Base-by-base conservation (phyloP, 768 basidiomycete species). In the Boletus subparvulus region DNA sequence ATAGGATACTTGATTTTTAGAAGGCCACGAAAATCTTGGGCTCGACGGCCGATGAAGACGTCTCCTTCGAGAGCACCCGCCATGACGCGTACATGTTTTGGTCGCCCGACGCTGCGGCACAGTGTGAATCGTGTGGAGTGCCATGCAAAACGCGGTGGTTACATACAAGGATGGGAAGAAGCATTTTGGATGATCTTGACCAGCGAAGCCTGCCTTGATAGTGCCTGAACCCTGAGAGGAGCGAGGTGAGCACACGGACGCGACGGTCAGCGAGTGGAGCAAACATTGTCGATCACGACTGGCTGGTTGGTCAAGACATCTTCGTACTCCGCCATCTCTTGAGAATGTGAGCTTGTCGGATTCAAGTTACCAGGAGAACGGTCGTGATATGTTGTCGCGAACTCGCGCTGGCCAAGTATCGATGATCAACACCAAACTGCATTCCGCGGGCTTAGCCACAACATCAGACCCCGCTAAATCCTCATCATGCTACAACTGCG, bases 1-100 rank as follows among this genome's bases (percentile, higher is more conserved):
- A 99, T 98, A 28, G 97, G 97, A 70, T 98, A 99, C 74, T 95
- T 96, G 66, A 98, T 95, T 81, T 96, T 96, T 63, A 99, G 79
- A 62, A 99, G 78, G 11, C 97, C 97, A 52, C 97, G 81, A 62
- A 94, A 90, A 67, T 98, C 97, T 74, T 99, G 96, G 17, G 97
- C 97, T 62, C 88, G 86, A 66, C 90, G 81, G 3, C 97, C 97
- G 55, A 99, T 98, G 75, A 98, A 99, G 45, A 91, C 85, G 69
- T 98, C 96, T 3, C 94, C 94, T 73, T 98, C 95, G 42, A 97
- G 80, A 26, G 93, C 96, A 56, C 95, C 96, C 0, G 94, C 94
- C 94, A 98, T 97, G 65, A 98, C 92, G 67, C 94, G 86, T 64
- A 94, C 85, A 76, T 98, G 96, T 73, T 99, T 99, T 64, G 97